Base-by-base conservation (phyloP, 2,329 filamentous ascomycete species). In the Fusarium penzigii region DNA sequence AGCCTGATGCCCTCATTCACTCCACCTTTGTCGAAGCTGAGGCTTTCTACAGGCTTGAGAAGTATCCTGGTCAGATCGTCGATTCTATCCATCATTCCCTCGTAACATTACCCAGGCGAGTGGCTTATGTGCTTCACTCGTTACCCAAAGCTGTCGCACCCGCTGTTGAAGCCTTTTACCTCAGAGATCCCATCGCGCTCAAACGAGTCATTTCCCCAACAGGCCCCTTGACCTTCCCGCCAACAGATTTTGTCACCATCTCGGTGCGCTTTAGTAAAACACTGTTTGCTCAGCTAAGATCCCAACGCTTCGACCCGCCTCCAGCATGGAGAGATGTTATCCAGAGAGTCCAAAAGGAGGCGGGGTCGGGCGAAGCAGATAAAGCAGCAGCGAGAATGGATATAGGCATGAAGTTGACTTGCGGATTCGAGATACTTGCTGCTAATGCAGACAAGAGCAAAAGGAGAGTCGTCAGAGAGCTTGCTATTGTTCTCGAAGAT, bases 141-240 rank as follows among this genome's bases (percentile, higher is more conserved):
- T 84, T 86, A 17, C 90, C 92, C 1, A 82, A 86, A 14, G 86
- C 89, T 53, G 85, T 97, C 51, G 87, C 92, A 3, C 85, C 92
- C 0, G 92, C 91, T 2, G 83, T 93, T 3, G 95, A 99, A 70
- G 86, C 89, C 1, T 97, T 99, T 71, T 97, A 97, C 69, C 80
- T 96, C 13, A 86, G 94, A 55, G 92, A 97, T 65, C 87, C 91
- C 0, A 79, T 91, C 51, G 80, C 87, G 1, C 72, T 97, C 41
- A 87, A 87, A 49, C 83, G 86, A 1, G 75, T 96, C 4, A 75
- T 86, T 49, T 79, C 80, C 2, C 75, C 81, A 34, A 70, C 81
- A 0, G 73, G 70, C 1, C 70, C 74, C 0, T 76, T 92, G 2
- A 67, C 71, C 2, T 96, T 99, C 63, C 80, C 85, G 3, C 92